Conservation (phyloP, 306 rosid genomes). For the Leucaena leucocephala region DNA sequence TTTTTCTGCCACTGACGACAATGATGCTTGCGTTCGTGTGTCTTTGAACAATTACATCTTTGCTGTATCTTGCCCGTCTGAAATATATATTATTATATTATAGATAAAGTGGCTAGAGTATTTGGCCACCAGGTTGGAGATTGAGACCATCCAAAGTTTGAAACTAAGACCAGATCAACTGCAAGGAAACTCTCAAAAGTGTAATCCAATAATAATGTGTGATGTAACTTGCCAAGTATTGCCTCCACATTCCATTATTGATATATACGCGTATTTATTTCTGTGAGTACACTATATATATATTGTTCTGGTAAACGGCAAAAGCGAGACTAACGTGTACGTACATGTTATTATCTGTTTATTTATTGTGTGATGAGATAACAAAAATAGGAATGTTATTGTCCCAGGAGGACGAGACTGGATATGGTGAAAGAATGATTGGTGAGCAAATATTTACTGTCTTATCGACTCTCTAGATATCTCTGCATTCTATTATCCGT, state of each 20-base stretch:
- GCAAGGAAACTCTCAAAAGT: constrained; percentile 23
- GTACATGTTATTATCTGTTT: too few relatives aligned
- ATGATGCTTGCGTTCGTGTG: constrained; percentile 23
- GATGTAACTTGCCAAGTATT: constrained; percentile 17
- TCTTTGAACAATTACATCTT: constrained; percentile 10
- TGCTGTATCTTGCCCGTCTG: constrained; percentile 23
- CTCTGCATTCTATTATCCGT: not conserved
- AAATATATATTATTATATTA: not conserved
- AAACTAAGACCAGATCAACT: constrained; percentile 5
- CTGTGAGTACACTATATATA: not conserved
- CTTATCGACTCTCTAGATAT: not conserved
- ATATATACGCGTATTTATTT: not conserved
- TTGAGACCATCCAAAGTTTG: constrained; percentile 33
- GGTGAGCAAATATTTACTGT: not conserved
- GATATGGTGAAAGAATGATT: not conserved
- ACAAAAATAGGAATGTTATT: not conserved
- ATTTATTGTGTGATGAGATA: not conserved
- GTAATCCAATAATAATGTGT: constrained; percentile 1
- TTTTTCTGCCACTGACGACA: constrained; percentile 12
- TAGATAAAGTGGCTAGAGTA: not conserved
- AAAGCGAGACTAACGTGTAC: too few relatives aligned
- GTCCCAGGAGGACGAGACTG: not conserved
- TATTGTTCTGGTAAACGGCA: too few relatives aligned
- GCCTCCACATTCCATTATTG: not conserved
- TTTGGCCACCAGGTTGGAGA: constrained; percentile 33